These are phyloP conservation scores for Aspergillus sp. DNA, from an alignment of 2,329 filamentous ascomycete genomes.

Conservation along the genomic window DNA sequence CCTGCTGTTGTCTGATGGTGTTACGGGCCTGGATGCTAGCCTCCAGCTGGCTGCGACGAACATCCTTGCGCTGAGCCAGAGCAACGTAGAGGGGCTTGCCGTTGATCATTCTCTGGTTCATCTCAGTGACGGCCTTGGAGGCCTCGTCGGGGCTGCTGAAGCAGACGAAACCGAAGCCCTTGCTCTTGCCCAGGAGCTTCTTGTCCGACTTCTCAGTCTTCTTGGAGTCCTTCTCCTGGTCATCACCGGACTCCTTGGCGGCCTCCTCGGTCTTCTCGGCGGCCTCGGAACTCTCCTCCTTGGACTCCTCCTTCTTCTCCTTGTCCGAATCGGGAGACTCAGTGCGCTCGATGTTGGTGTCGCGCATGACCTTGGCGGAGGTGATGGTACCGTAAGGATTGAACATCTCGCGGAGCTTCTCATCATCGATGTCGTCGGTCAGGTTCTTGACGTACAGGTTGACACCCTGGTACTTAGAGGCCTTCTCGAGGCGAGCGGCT, in stretches of 20 bases:
- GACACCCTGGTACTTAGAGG: slow-evolving; percentile 98
- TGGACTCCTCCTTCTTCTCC: slow-evolving; percentile 42
- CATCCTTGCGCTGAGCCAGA: slow-evolving; percentile 98
- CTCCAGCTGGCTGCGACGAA: slow-evolving; percentile 98
- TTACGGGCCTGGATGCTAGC: slow-evolving; percentile 99
- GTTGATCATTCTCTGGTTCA: slow-evolving; percentile 99
- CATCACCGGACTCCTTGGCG: slow-evolving; percentile 38
- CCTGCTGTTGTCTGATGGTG: slow-evolving; percentile 97
- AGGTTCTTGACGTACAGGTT: slow-evolving; percentile 99
- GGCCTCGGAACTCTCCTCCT: slow-evolving; percentile 40
- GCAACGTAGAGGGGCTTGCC: slow-evolving; percentile 97
- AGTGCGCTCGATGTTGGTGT: slow-evolving; percentile 53
- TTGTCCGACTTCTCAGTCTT: slow-evolving; percentile 46
- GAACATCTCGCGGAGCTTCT: slow-evolving; percentile 95
- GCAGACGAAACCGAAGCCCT: slow-evolving; percentile 99
- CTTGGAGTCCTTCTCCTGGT: slow-evolving; percentile 58
- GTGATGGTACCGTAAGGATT: slow-evolving; percentile 90
- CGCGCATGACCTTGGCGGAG: slow-evolving; percentile 98
- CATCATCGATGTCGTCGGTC: slow-evolving; percentile 93
- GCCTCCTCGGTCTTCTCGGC: slow-evolving; percentile 47
- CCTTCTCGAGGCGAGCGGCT: slow-evolving; percentile 95
- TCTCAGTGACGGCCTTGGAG: slow-evolving; percentile 97
- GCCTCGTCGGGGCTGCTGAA: slow-evolving; percentile 99
- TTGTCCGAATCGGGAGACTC: slow-evolving; percentile 48
- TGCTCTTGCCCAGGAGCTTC: slow-evolving; percentile 88